Conservation (phyloP, 352 stramenopile species). For the Phytophthora foliorum region DNA sequence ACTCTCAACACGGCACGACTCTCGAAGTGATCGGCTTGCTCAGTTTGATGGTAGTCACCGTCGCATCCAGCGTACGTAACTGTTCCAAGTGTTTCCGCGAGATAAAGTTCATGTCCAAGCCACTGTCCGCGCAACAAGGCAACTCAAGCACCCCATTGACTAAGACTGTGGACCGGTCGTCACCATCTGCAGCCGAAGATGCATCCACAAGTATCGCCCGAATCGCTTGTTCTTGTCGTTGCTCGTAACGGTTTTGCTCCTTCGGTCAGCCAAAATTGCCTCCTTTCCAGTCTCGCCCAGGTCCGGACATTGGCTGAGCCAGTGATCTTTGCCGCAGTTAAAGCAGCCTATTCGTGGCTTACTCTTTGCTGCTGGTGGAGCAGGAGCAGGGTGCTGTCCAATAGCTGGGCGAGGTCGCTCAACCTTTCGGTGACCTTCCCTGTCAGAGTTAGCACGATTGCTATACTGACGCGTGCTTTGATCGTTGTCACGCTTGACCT, state of each 20-base stretch:
- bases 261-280: not conserved
- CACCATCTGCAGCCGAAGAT: not conserved
- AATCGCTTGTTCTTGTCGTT: not conserved
- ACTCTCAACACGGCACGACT: no score
- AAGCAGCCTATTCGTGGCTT: no score
- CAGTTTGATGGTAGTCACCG: not conserved
- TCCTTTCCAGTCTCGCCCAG: slow-evolving; percentile 17
- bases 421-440: not conserved
- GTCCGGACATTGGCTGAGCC: slow-evolving; percentile 21
- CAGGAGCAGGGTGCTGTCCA: no score
- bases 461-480: not conserved
- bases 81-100: slow-evolving; percentile 11
- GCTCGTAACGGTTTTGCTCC: not conserved
- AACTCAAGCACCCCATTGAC: slow-evolving; percentile 2
- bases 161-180: not conserved
- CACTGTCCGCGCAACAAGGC: slow-evolving; percentile 26
- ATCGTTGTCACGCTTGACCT: not conserved
- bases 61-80: not conserved
- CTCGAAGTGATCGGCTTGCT: not conserved
- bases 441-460: not conserved
- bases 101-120: slow-evolving; percentile 27
- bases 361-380: no score
- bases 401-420: no score
- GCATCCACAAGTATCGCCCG: slow-evolving; percentile 2
- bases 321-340: slow-evolving; percentile 15